Evolutionary conservation across 2,329 filamentous ascomycete genomes (phyloP).

Genomic region (Fusarium sp.): DNA sequence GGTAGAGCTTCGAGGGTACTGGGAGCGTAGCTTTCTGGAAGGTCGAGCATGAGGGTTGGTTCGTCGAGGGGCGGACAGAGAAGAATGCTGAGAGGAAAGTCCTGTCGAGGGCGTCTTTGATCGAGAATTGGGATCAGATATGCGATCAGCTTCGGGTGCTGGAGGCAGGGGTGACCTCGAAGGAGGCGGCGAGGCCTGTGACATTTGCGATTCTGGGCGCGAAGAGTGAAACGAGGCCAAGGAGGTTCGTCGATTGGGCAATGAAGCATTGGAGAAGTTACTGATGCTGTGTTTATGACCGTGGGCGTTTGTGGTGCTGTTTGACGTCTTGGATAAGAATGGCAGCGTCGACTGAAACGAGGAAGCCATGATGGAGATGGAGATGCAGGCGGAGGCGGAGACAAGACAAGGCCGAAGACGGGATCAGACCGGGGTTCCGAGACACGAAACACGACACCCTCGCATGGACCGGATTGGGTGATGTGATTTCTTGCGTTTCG

Average conservation of each 20-base stretch:
- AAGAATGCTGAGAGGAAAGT: conserved; percentile 72
- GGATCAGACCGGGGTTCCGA: conserved; percentile 26
- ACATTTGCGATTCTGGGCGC: conserved; percentile 69
- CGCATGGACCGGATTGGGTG: conserved; percentile 38
- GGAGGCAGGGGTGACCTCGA: conserved; percentile 67
- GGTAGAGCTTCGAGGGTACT: conserved; percentile 77
- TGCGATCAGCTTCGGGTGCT: conserved; percentile 63
- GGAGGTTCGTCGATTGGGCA: conserved; percentile 62
- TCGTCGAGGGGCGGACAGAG: conserved; percentile 65
- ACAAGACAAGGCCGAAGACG: conserved; percentile 23
- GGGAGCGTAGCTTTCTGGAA: conserved; percentile 72
- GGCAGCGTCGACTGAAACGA: conserved; percentile 54
- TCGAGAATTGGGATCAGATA: conserved; percentile 69
- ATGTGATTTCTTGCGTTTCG: conserved; percentile 25
- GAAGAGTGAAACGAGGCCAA: conserved; percentile 73
- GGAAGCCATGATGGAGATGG: conserved; percentile 42
- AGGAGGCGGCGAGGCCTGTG: conserved; percentile 63
- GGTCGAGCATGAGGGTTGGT: conserved; percentile 64
- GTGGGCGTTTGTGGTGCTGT: conserved; percentile 34
- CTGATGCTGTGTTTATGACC: conserved; percentile 53
- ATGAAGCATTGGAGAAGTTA: conserved; percentile 50
- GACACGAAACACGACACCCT: conserved; percentile 38
- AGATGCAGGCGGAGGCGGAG: conserved; percentile 1
- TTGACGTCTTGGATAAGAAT: conserved; percentile 54
- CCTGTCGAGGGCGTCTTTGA: conserved; percentile 70